Evolutionary conservation across 78 protist species (phyloP).

Genomic region (Creolimax fragrantissima): DNA sequence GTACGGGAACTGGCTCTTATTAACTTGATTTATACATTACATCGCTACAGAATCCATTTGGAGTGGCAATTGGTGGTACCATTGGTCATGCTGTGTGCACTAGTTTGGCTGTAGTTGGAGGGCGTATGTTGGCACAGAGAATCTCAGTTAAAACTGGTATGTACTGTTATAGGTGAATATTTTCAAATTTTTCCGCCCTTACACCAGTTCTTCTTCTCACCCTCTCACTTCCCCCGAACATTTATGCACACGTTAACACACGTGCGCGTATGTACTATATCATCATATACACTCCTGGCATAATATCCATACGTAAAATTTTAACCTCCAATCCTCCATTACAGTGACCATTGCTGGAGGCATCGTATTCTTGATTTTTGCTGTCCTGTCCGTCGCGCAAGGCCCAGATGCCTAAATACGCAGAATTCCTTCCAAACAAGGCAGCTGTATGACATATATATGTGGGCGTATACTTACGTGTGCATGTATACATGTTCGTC

Average conservation of each 20-base stretch:
- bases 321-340: neutral
- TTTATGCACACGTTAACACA: neutral
- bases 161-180: neutral
- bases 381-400: neutral
- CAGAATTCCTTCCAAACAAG: too few species aligned
- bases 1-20: neutral
- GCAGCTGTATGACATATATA: too few species aligned
- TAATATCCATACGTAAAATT: too few species aligned
- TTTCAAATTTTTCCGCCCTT: neutral
- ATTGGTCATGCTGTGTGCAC: slow-evolving; percentile 76
- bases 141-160: slow-evolving; percentile 43
- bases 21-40: neutral
- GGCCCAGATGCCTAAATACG: neutral
- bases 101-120: slow-evolving; percentile 59
- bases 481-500: too few species aligned
- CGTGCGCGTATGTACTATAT: too few species aligned
- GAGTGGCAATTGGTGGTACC: slow-evolving; percentile 68
- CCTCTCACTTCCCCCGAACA: neutral
- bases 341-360: slow-evolving; percentile 15
- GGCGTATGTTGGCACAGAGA: slow-evolving; percentile 33
- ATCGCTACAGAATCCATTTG: slow-evolving; percentile 48
- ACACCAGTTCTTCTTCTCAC: too few species aligned
- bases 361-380: slow-evolving; percentile 27
- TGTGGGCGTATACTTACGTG: too few species aligned
- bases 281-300: too few species aligned